phyloP scores from a whole-genome alignment of 305 asterid species.

The Fraxinus sp. region DNA sequence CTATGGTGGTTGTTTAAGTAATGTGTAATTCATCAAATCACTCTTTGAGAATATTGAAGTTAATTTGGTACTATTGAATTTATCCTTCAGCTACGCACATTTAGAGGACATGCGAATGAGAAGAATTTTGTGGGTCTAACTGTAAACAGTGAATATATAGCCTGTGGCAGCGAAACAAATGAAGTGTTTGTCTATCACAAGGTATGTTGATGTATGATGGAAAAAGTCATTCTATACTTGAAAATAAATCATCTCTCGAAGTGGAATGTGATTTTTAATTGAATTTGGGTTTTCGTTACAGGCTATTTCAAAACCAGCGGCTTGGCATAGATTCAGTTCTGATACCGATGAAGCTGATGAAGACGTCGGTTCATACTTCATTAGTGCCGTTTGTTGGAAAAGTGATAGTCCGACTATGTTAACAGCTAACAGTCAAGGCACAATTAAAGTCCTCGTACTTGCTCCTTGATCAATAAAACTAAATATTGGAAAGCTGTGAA shows the following conservation, averaged over 20 bases:
- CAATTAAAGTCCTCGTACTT: slow-evolving; percentile 73
- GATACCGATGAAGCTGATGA: slow-evolving; percentile 52
- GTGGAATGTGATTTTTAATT: background rate
- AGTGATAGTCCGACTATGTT: slow-evolving; percentile 74
- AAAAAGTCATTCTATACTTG: background rate
- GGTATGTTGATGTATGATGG: slow-evolving; percentile 31
- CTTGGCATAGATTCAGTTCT: slow-evolving; percentile 58
- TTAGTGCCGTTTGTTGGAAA: slow-evolving; percentile 92
- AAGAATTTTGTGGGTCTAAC: slow-evolving; percentile 79
- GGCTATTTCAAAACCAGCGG: slow-evolving; percentile 82
- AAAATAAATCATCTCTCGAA: background rate
- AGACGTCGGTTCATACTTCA: slow-evolving; percentile 64
- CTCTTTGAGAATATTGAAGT: background rate
- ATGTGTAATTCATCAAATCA: background rate
- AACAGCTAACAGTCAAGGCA: slow-evolving; percentile 83
- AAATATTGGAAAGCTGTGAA: background rate
- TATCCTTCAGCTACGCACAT: slow-evolving; percentile 60
- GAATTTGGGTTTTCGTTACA: slow-evolving; percentile 21
- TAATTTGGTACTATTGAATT: slow-evolving; percentile 13
- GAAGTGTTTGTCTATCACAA: slow-evolving; percentile 80
- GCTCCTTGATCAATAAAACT: slow-evolving; percentile 24
- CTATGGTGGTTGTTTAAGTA: background rate
- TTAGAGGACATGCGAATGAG: slow-evolving; percentile 77
- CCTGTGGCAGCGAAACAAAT: slow-evolving; percentile 89
- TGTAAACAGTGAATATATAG: slow-evolving; percentile 63